Evolutionary conservation across 495 filamentous ascomycete species (phyloP).

Genomic region (Lentithecium fluviatile): DNA sequence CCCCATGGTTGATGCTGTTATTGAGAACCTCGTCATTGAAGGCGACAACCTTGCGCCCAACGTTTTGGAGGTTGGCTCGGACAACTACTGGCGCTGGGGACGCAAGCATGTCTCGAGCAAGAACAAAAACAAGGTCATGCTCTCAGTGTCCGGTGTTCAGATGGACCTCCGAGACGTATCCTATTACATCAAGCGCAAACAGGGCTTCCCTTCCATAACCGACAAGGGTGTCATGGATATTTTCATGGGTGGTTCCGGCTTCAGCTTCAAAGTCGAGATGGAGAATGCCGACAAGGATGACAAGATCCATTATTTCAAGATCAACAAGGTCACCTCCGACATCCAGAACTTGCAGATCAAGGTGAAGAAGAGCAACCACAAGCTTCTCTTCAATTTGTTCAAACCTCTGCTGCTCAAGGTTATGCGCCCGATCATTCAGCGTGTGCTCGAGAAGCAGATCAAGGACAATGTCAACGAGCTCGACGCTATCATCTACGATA

Average conservation of each 20-base stretch:
- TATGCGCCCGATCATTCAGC: conserved; percentile 78
- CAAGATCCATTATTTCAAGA: conserved; percentile 82
- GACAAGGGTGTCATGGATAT: conserved; percentile 91
- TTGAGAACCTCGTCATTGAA: conserved; percentile 94
- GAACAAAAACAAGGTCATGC: conserved; percentile 75
- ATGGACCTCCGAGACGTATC: conserved; percentile 82
- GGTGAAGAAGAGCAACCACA: conserved; percentile 90
- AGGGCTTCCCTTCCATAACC: conserved; percentile 87
- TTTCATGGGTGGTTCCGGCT: conserved; percentile 80
- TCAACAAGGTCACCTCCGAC: conserved; percentile 82
- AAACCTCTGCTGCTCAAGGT: conserved; percentile 85
- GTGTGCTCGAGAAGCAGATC: conserved; percentile 84
- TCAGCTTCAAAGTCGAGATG: conserved; percentile 89
- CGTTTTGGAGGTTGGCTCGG: conserved; percentile 81
- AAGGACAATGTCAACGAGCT: conserved; percentile 69
- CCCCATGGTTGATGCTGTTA: conserved; percentile 75
- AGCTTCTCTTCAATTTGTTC: conserved; percentile 81
- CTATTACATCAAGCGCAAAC: conserved; percentile 94
- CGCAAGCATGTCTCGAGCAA: conserved; percentile 80
- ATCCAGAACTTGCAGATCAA: conserved; percentile 87
- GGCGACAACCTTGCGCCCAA: conserved; percentile 98
- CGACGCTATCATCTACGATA: conserved; percentile 67
- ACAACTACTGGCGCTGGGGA: conserved; percentile 95
- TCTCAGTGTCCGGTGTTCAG: conserved; percentile 86
- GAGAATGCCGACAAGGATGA: conserved; percentile 77